Percentiles rank a stretch among this genome's conserved stretches.
Evolutionary conservation across 495 filamentous ascomycete genomes (phyloP).

Genomic region (Hypomontagnella submonticulosa): DNA sequence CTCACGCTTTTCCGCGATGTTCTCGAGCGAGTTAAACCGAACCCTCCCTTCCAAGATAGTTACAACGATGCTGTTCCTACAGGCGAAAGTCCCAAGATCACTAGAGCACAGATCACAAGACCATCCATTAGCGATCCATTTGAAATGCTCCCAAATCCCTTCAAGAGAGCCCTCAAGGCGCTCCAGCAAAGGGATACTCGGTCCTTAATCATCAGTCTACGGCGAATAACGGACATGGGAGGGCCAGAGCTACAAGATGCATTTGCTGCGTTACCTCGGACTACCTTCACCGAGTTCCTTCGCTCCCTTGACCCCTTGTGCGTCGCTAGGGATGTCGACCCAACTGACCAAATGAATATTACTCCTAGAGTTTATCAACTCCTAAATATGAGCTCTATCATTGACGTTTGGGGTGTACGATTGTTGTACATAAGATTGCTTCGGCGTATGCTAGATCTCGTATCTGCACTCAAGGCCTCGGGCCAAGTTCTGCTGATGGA

Average conservation of each 20-base stretch:
- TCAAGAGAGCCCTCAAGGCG: slow-evolving; percentile 34
- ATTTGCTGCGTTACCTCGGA: slow-evolving; percentile 39
- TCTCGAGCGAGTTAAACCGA: not conserved
- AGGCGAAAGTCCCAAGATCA: too few relatives aligned
- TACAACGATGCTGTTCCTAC: not conserved
- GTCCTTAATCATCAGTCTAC: slow-evolving; percentile 29
- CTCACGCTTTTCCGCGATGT: slow-evolving; percentile 16
- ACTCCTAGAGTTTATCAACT: slow-evolving; percentile 42
- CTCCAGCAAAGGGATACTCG: slow-evolving; percentile 37
- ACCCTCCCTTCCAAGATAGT: not conserved
- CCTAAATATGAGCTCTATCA: slow-evolving; percentile 34
- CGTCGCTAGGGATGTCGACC: slow-evolving; percentile 43
- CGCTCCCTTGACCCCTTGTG: slow-evolving; percentile 49
- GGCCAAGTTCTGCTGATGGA: slow-evolving; percentile 38
- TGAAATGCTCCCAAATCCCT: slow-evolving; percentile 7
- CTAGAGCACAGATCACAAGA: not conserved
- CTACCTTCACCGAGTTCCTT: slow-evolving; percentile 53
- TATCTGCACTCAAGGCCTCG: slow-evolving; percentile 34
- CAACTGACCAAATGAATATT: slow-evolving; percentile 34
- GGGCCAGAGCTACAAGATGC: slow-evolving; percentile 22
- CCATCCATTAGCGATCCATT: not conserved
- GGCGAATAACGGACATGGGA: slow-evolving; percentile 24
- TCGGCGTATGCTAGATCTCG: slow-evolving; percentile 32
- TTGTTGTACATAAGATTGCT: slow-evolving; percentile 43
- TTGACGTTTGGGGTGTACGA: slow-evolving; percentile 51